A percentile compares a stretch with the other conserved stretches of the same genome.
phyloP scores from a whole-genome alignment of 2,329 filamentous ascomycete genomes.

The Paracamarosporium sp. region DNA sequence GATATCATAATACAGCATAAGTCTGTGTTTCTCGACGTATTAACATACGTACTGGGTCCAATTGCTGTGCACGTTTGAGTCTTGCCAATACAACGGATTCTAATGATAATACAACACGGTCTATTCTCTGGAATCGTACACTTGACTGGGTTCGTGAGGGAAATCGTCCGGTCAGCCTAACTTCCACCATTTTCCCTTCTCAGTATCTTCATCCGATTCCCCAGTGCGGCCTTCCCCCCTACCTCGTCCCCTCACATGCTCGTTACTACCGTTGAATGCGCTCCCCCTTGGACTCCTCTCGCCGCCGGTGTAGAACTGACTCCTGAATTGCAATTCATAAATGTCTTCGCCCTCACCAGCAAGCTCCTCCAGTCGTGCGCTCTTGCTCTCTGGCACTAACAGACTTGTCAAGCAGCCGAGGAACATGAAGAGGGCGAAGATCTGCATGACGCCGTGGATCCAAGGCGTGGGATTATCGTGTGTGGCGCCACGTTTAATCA shows the following conservation, averaged over 20 bases:
- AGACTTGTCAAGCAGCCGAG: conserved; percentile 71
- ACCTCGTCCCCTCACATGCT: background rate
- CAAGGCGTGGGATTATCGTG: conserved; percentile 63
- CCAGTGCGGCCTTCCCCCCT: conserved; percentile 1
- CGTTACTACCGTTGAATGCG: background rate
- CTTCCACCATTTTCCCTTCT: conserved; percentile 17
- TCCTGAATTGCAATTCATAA: conserved; percentile 28
- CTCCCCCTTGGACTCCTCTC: conserved; percentile 1
- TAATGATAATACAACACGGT: no score
- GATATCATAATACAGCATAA: no score
- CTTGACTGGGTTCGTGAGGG: no score
- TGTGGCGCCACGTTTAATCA: conserved; percentile 61
- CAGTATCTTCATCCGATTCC: conserved; percentile 4
- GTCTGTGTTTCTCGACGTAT: no score
- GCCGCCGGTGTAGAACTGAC: conserved; percentile 15
- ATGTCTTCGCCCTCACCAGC: conserved; percentile 67
- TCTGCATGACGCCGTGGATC: conserved; percentile 76
- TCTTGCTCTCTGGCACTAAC: conserved; percentile 79
- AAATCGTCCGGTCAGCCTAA: background rate
- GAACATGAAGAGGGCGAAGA: conserved; percentile 83
- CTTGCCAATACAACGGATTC: no score
- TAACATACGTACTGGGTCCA: no score
- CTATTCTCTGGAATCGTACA: no score
- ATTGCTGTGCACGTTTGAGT: no score
- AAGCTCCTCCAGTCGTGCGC: conserved; percentile 74